Evolutionary conservation across 805 yeast species (phyloP).

Genomic region (Saccharomyces cerevisiae): DNA sequence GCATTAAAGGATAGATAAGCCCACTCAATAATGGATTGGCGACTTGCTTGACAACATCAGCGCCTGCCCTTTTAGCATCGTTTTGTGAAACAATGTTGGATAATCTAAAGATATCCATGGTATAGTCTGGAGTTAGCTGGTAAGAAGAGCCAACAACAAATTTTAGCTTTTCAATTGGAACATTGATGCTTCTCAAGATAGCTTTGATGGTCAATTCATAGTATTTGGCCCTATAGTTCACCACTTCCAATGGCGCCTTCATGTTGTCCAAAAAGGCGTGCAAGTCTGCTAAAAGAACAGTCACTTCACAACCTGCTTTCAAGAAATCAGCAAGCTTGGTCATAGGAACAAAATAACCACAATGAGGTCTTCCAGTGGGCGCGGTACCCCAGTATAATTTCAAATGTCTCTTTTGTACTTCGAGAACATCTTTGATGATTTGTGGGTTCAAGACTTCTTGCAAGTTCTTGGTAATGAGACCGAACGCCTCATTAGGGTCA

Average conservation of each 20-base stretch:
- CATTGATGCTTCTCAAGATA: slow-evolving; percentile 75
- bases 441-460: slow-evolving; percentile 89
- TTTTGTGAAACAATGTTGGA: slow-evolving; percentile 83
- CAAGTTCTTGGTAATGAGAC: slow-evolving; percentile 71
- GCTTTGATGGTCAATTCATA: slow-evolving; percentile 80
- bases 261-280: slow-evolving; percentile 96
- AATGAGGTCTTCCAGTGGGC: slow-evolving; percentile 97
- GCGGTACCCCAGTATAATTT: slow-evolving; percentile 98
- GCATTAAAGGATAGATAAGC: slow-evolving; percentile 95
- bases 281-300: slow-evolving; percentile 83
- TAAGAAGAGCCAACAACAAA: slow-evolving; percentile 87
- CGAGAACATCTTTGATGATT: slow-evolving; percentile 76
- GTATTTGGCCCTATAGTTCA: slow-evolving; percentile 79
- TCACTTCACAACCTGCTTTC: slow-evolving; percentile 93
- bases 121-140: slow-evolving; percentile 69
- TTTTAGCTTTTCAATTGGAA: slow-evolving; percentile 79
- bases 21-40: slow-evolving; percentile 89
- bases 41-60: slow-evolving; percentile 97
- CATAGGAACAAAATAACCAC: slow-evolving; percentile 98
- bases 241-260: slow-evolving; percentile 96
- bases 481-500: slow-evolving; percentile 57
- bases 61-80: slow-evolving; percentile 98
- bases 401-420: slow-evolving; percentile 72
- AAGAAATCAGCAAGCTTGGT: slow-evolving; percentile 80
- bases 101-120: slow-evolving; percentile 81